Percentiles rank a stretch among this genome's conserved stretches.
Evolutionary conservation across 129 eudicot genomes (phyloP).

Genomic region (Cynara cardunculus): DNA sequence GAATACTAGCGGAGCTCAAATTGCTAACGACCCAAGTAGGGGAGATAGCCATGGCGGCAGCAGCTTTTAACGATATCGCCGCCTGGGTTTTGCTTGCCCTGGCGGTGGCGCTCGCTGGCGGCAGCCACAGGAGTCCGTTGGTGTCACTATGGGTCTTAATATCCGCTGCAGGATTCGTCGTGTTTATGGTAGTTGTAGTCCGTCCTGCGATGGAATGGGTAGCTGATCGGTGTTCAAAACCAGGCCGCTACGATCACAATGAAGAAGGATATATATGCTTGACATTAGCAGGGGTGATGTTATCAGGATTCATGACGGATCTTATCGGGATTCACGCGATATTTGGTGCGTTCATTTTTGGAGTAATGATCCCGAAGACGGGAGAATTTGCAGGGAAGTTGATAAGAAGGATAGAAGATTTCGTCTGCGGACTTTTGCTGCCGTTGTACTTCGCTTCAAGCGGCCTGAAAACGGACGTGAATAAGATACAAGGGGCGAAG

Average conservation of each 20-base stretch:
- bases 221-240: constrained; percentile 23
- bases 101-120: constrained; percentile 64
- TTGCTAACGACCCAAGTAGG: constrained; percentile 61
- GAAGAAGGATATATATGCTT: constrained; percentile 52
- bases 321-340: constrained; percentile 66
- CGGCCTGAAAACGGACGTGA: constrained; percentile 60
- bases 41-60: constrained; percentile 78
- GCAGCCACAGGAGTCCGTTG: constrained; percentile 46
- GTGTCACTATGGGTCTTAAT: constrained; percentile 58
- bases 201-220: constrained; percentile 57
- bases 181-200: constrained; percentile 40
- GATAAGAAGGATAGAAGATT: constrained; percentile 56
- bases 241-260: constrained; percentile 17
- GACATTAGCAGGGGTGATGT: constrained; percentile 60
- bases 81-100: constrained; percentile 79
- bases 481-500: constrained; percentile 36
- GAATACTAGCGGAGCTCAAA: constrained; percentile 75
- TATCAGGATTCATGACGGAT: constrained; percentile 62
- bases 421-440: constrained; percentile 57
- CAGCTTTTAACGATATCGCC: constrained; percentile 64
- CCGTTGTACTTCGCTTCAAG: constrained; percentile 84
- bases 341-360: constrained; percentile 73
- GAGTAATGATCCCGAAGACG: constrained; percentile 59
- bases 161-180: constrained; percentile 44
- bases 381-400: constrained; percentile 45